Percentiles rank a stretch among this genome's conserved stretches.
phyloP scores from a whole-genome alignment of 2,329 filamentous ascomycete genomes.

The Monilinia aucupariae region DNA sequence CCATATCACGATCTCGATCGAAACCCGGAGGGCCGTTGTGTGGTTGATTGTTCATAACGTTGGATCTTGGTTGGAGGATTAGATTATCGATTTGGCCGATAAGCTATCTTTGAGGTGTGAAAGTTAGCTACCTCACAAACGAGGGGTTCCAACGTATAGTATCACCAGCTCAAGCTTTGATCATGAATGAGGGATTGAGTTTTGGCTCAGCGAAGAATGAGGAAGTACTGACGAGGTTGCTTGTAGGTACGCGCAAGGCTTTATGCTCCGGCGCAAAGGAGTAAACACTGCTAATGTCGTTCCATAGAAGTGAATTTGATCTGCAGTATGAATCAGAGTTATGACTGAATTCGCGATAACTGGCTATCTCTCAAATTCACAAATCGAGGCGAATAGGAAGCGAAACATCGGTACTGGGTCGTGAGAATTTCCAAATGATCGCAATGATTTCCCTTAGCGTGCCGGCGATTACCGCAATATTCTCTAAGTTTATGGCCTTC shows the following conservation, averaged over 20 bases:
- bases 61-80: constrained; percentile 1
- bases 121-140: background rate
- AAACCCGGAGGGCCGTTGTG: constrained; percentile 30
- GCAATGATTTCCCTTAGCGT: constrained; percentile 18
- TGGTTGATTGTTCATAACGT: constrained; percentile 33
- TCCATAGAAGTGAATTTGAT: constrained; percentile 17
- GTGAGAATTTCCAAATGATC: constrained; percentile 18
- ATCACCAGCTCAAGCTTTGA: background rate
- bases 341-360: background rate
- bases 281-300: constrained; percentile 9
- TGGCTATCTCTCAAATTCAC: background rate
- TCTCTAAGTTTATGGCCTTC: background rate
- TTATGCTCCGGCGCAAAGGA: constrained; percentile 19
- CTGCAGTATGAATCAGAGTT: background rate
- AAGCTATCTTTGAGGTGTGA: background rate
- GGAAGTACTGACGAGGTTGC: constrained; percentile 15
- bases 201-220: background rate
- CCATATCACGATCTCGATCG: constrained; percentile 41
- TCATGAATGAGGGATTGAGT: background rate
- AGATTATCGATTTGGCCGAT: background rate
- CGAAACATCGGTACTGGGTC: background rate
- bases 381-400: background rate
- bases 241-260: constrained; percentile 17
- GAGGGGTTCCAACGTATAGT: background rate
- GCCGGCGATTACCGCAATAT: constrained; percentile 9